Conservation (phyloP, 2,329 filamentous ascomycete genomes). For the Grosmannia huntii region DNA sequence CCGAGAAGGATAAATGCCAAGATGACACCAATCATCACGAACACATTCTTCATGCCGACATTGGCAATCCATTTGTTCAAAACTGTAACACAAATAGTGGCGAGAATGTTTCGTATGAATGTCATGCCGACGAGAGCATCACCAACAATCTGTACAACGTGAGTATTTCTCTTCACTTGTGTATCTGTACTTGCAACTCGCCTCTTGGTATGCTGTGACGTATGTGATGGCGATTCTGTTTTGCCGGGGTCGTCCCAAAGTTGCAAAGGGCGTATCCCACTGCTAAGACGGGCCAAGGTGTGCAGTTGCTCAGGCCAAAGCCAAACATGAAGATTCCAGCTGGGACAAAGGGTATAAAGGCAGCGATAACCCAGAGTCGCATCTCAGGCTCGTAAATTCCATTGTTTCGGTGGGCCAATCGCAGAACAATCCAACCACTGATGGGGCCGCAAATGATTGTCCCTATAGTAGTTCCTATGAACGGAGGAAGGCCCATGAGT, state of each 20-base stretch:
- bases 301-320: neutral
- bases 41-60: slow-evolving; percentile 6
- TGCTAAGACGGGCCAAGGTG: neutral
- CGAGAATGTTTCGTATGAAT: neutral
- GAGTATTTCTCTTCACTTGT: neutral
- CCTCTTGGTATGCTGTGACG: slow-evolving; percentile 1
- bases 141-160: neutral
- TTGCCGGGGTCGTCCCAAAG: neutral
- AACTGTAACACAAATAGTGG: neutral
- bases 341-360: slow-evolving; percentile 1
- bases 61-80: neutral
- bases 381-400: slow-evolving; percentile 1
- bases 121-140: slow-evolving; percentile 1
- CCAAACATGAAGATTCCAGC: slow-evolving; percentile 4
- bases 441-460: neutral
- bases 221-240: neutral
- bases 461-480: slow-evolving; percentile 2
- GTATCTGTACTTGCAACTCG: neutral
- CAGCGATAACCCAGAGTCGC: neutral
- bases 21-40: slow-evolving; percentile 6
- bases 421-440: slow-evolving; percentile 1
- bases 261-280: neutral
- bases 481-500: slow-evolving; percentile 1
- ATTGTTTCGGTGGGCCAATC: neutral
- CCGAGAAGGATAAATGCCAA: neutral